Conservation (phyloP, 2,329 filamentous ascomycete species). For the Colletotrichum echinochloae region DNA sequence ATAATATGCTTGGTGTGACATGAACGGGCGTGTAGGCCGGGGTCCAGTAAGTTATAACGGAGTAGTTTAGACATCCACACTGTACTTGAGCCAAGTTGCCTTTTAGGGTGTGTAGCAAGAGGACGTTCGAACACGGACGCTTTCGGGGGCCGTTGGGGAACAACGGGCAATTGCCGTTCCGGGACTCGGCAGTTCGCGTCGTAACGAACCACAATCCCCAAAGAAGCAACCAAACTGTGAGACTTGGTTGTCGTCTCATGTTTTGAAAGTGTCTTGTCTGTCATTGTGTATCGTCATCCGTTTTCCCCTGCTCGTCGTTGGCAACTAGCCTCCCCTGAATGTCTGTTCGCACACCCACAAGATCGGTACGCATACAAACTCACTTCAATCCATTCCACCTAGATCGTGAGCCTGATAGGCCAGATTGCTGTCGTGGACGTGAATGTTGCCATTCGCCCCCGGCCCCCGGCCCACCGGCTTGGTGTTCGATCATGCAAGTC, state of each 20-base stretch:
- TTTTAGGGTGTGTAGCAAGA: slow-evolving; percentile 9
- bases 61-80: not conserved
- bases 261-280: slow-evolving; percentile 17
- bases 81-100: slow-evolving; percentile 23
- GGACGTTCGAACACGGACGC: slow-evolving; percentile 7
- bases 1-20: not conserved
- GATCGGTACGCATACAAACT: not conserved
- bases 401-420: slow-evolving; percentile 12
- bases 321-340: not conserved
- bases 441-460: not conserved
- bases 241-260: slow-evolving; percentile 16
- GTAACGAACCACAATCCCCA: not conserved
- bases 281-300: not conserved
- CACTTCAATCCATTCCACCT: slow-evolving; percentile 1
- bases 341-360: slow-evolving; percentile 23
- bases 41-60: slow-evolving; percentile 10
- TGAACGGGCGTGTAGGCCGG: not conserved
- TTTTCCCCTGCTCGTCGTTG: not conserved
- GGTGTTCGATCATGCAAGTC: not conserved
- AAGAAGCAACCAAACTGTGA: slow-evolving; percentile 3
- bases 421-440: slow-evolving; percentile 12
- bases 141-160: slow-evolving; percentile 36
- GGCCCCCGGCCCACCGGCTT: not conserved
- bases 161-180: slow-evolving; percentile 18
- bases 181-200: not conserved